These are phyloP conservation scores for Myxozyma mucilagina DNA, from an alignment of 805 yeast species.

Conservation along the genomic window DNA sequence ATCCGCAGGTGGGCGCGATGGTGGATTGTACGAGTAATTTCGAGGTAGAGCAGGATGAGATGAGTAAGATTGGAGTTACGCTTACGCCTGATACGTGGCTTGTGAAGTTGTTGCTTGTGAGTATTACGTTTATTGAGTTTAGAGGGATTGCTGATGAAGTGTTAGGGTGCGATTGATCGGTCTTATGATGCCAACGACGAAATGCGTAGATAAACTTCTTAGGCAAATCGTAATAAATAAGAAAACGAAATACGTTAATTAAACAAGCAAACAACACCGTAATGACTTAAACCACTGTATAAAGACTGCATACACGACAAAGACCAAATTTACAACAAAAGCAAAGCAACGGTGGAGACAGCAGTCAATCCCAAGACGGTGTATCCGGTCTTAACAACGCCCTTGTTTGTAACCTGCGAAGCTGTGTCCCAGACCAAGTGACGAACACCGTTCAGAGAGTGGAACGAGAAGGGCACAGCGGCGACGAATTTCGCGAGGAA, in stretches of 20 bases:
- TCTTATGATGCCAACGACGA: conserved; percentile 39
- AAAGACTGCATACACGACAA: background rate
- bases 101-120: conserved; percentile 35
- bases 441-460: conserved; percentile 82
- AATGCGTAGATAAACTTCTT: background rate
- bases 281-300: background rate
- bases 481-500: conserved; percentile 64
- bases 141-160: background rate
- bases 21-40: conserved; percentile 38
- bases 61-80: conserved; percentile 37
- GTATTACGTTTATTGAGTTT: background rate
- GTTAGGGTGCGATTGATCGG: conserved; percentile 32
- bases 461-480: conserved; percentile 86
- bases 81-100: conserved; percentile 38
- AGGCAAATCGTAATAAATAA: too few relatives aligned
- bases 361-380: conserved; percentile 67
- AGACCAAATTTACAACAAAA: conserved; percentile 38
- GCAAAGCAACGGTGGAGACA: conserved; percentile 52
- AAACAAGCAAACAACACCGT: background rate
- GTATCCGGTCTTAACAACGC: conserved; percentile 92
- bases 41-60: conserved; percentile 40
- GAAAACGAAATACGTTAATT: background rate
- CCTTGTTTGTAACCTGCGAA: conserved; percentile 72
- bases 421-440: conserved; percentile 94
- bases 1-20: conserved; percentile 36